Evolutionary conservation across 257 asterid genomes (phyloP).

Genomic region (Solanum bukasovii): DNA sequence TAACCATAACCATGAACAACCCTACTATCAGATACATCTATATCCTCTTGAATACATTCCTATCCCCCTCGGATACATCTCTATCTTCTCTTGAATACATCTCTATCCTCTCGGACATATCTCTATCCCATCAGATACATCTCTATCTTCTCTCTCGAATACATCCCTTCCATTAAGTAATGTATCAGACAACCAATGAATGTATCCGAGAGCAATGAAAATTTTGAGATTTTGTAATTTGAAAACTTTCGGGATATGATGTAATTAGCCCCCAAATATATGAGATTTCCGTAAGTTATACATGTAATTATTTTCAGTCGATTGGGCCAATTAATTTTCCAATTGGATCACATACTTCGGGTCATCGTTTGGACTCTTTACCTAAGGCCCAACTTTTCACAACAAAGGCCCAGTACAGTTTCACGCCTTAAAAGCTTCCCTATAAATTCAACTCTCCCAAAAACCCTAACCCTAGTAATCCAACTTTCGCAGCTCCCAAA

Average conservation of each 20-base stretch:
- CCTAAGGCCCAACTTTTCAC: not conserved
- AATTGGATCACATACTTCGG: not conserved
- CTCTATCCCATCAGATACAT: not conserved
- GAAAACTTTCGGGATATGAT: not conserved
- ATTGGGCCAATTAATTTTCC: not conserved
- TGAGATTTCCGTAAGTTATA: too few relatives aligned
- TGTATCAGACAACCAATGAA: too few relatives aligned
- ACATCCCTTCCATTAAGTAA: too few relatives aligned
- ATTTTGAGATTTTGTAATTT: too few relatives aligned
- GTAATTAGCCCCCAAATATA: too few relatives aligned
- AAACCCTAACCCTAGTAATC: constrained; percentile 8
- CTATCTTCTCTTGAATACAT: not conserved
- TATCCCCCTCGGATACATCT: not conserved
- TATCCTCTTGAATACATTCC: not conserved
- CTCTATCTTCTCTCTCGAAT: not conserved
- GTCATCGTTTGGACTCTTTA: not conserved
- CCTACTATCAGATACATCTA: not conserved
- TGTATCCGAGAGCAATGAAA: not conserved
- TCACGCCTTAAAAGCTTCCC: not conserved
- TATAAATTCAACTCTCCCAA: not conserved
- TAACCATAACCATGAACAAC: not conserved
- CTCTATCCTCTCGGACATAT: not conserved
- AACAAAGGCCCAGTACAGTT: not conserved
- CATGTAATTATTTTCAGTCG: not conserved
- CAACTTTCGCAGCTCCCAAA: not conserved